Conservation (phyloP, 805 yeast species). For the Lachancea thermotolerans region DNA sequence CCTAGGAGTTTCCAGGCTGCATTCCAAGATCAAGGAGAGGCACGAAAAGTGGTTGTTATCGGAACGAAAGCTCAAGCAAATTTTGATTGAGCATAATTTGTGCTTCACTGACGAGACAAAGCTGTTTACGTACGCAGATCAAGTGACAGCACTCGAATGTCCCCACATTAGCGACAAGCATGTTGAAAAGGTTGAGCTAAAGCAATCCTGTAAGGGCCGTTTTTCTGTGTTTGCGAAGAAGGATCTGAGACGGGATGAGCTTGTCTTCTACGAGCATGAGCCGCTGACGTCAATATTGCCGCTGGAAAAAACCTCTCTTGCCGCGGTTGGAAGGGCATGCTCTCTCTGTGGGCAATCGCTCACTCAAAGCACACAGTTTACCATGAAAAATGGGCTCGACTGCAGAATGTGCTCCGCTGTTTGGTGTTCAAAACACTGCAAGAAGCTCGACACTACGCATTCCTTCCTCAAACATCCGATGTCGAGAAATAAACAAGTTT, state of each 20-base stretch:
- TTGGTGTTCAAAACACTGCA: slow-evolving; percentile 67
- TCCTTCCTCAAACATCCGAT: slow-evolving; percentile 49
- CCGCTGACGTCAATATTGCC: slow-evolving; percentile 62
- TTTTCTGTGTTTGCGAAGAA: slow-evolving; percentile 42
- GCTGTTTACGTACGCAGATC: slow-evolving; percentile 4
- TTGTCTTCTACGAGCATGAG: slow-evolving; percentile 53
- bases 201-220: slow-evolving; percentile 8
- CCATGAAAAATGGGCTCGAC: slow-evolving; percentile 44
- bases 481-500: slow-evolving; percentile 32
- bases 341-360: slow-evolving; percentile 61
- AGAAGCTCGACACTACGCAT: slow-evolving; percentile 48
- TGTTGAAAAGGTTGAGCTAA: slow-evolving; percentile 2
- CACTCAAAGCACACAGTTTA: slow-evolving; percentile 22
- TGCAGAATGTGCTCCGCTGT: slow-evolving; percentile 58
- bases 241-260: slow-evolving; percentile 41
- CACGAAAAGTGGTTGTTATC: slow-evolving; percentile 60
- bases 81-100: slow-evolving; percentile 53
- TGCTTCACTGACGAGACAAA: slow-evolving; percentile 33
- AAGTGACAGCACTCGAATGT: slow-evolving; percentile 1
- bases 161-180: neutral
- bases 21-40: slow-evolving; percentile 40
- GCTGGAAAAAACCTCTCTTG: slow-evolving; percentile 53
- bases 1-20: slow-evolving; percentile 49
- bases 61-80: slow-evolving; percentile 47
- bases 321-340: slow-evolving; percentile 61